Base-by-base conservation (phyloP, 176 grass and related monocot genomes). In the Aegilops speltoides region DNA sequence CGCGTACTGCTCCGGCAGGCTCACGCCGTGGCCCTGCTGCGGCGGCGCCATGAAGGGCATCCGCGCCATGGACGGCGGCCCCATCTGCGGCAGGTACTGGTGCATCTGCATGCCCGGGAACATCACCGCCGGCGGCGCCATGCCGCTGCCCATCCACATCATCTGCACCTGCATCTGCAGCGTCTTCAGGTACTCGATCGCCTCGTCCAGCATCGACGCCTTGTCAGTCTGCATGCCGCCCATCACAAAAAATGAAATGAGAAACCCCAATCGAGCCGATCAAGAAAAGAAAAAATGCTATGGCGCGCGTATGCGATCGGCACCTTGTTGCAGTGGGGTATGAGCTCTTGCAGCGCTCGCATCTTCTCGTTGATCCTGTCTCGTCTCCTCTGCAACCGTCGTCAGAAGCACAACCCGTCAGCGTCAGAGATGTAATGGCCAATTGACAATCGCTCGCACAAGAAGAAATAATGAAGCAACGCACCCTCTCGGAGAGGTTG, bases 341-440 rank as follows among this genome's bases (percentile, higher is more conserved):
- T 98, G 84, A 98, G 93, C 64, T 96, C 93, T 54, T 98, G 93
- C 81, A 98, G 80, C 33, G 96, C 96, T 79, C 93, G 90, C 93
- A 98, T 98, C 82, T 98, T 98, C 82, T 98, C 88, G 73, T 98
- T 98, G 22, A 98, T 98, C 87, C 96, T 86, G 79, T 98, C 96
- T 64, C 96, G 93, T 92, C 96, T 94, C 91, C 86, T 94, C 96
- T 98, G 84, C 89, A 92, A 11, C 0, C 45, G 43, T 73, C 36
- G 9, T 28, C 23, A 0, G 2, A 10, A 17, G 41, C 28, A 41
- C 19, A 17, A 11, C 33, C 41, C 23, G 52, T 46, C 73, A 77
- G 16, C 29, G 31, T 65, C n/a, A 78, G 61, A 63, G 14, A 29
- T 59, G 56, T 22, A 41, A 41, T 41, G 19, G 8, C 0, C 54